Evolutionary conservation across 441 rosid species (phyloP).

Genomic region (Aquilaria agallochum): DNA sequence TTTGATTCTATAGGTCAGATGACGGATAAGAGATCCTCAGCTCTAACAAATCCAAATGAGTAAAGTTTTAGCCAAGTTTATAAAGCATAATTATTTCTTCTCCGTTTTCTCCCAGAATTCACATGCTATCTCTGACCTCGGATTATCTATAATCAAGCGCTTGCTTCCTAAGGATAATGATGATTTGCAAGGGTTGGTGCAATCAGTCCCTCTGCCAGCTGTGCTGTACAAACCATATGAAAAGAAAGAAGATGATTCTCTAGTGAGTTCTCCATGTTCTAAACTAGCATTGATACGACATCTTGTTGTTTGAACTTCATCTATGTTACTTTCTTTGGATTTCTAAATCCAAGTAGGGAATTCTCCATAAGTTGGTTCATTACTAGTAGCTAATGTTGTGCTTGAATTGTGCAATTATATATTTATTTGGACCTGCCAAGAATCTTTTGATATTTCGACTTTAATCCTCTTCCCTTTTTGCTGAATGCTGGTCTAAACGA

Average conservation of each 20-base stretch:
- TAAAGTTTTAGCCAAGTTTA: too few species aligned
- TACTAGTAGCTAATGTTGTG: not conserved
- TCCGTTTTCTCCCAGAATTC: slow-evolving; percentile 58
- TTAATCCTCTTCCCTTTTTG: too few species aligned
- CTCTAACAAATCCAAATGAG: too few species aligned
- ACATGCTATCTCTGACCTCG: slow-evolving; percentile 90
- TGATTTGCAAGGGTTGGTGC: slow-evolving; percentile 33
- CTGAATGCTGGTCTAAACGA: too few species aligned
- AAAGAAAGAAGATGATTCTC: slow-evolving; percentile 52
- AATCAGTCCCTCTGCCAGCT: slow-evolving; percentile 59
- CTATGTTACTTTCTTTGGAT: too few species aligned
- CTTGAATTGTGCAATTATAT: slow-evolving; percentile 10
- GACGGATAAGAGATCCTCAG: too few species aligned
- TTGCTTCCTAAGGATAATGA: slow-evolving; percentile 45
- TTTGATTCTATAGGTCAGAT: too few species aligned
- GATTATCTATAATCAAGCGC: slow-evolving; percentile 66
- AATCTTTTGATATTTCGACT: not conserved
- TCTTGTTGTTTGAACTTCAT: too few species aligned
- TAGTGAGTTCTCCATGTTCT: slow-evolving; percentile 35
- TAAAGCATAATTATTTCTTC: too few species aligned
- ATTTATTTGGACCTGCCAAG: not conserved
- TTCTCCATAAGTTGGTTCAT: too few species aligned
- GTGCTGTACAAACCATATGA: slow-evolving; percentile 63
- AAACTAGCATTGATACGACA: too few species aligned
- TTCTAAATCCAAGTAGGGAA: too few species aligned